Evolutionary conservation across 495 filamentous ascomycete species (phyloP).

Genomic region (Talaromyces nanjingensis): DNA sequence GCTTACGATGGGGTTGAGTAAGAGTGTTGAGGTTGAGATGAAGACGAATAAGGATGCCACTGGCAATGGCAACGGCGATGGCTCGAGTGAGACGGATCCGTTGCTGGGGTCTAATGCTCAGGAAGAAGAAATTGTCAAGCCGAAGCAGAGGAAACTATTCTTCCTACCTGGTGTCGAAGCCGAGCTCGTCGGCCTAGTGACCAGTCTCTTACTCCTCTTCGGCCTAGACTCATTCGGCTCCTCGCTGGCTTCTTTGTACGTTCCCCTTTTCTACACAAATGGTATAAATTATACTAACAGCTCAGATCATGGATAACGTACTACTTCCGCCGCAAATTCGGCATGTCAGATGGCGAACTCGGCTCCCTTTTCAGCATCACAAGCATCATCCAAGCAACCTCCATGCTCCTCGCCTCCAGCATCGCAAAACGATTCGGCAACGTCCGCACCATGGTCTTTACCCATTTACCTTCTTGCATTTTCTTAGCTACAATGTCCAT

Average conservation of each 20-base stretch:
- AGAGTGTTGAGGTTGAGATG: slow-evolving; percentile 49
- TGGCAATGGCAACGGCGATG: no score
- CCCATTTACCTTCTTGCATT: slow-evolving; percentile 70
- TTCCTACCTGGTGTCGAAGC: slow-evolving; percentile 47
- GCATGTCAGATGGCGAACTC: slow-evolving; percentile 58
- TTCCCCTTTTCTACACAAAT: slow-evolving; percentile 6
- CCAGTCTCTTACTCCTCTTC: slow-evolving; percentile 68
- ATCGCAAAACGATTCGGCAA: slow-evolving; percentile 72
- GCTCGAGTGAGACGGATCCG: slow-evolving; percentile 30
- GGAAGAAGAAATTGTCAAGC: slow-evolving; percentile 13
- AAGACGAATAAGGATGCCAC: slow-evolving; percentile 13
- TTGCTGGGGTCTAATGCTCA: slow-evolving; percentile 30
- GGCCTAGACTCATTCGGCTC: slow-evolving; percentile 72
- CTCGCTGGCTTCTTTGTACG: slow-evolving; percentile 64
- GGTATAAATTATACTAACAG: no score
- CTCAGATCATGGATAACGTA: slow-evolving; percentile 61
- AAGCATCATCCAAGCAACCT: slow-evolving; percentile 57
- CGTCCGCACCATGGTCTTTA: slow-evolving; percentile 84
- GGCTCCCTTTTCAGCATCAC: slow-evolving; percentile 63
- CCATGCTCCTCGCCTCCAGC: slow-evolving; percentile 66
- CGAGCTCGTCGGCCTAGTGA: slow-evolving; percentile 52
- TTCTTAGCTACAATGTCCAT: slow-evolving; percentile 64
- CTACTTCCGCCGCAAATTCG: slow-evolving; percentile 72
- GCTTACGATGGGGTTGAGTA: slow-evolving; percentile 52
- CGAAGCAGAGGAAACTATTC: slow-evolving; percentile 12